Evolutionary conservation across 306 rosid species (phyloP).

Genomic region (Vigna radiata): DNA sequence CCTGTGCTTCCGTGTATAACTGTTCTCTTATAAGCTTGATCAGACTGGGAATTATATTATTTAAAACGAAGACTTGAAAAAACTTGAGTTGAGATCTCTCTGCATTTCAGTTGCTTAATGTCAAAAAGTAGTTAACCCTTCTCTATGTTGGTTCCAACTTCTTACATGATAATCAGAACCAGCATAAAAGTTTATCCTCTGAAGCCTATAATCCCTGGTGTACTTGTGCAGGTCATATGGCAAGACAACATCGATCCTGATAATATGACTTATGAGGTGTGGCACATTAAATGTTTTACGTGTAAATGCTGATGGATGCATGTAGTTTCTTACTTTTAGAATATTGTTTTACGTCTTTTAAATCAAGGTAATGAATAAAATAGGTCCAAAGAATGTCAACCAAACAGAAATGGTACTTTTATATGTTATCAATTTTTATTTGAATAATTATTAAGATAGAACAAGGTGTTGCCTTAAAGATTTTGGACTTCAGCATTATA

Average conservation of each 20-base stretch:
- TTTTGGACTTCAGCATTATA: conserved; percentile 3
- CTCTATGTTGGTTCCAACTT: conserved; percentile 7
- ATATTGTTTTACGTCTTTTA: not conserved
- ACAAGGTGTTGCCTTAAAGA: not conserved
- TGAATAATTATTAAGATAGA: conserved; percentile 8
- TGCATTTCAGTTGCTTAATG: conserved; percentile 26
- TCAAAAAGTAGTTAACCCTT: conserved; percentile 10
- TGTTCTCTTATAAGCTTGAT: not conserved
- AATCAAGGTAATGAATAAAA: not conserved
- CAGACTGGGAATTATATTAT: conserved; percentile 12
- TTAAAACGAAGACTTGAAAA: not conserved
- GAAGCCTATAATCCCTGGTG: conserved; percentile 27
- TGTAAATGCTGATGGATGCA: conserved; percentile 32
- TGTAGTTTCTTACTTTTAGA: conserved; percentile 11
- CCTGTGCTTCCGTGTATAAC: not conserved
- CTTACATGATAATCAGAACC: conserved; percentile 20
- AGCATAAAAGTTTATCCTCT: conserved; percentile 8
- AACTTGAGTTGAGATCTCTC: not conserved
- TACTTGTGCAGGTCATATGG: conserved; percentile 68
- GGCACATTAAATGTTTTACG: conserved; percentile 27
- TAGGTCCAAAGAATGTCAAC: not conserved
- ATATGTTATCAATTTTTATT: conserved; percentile 8
- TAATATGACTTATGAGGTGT: conserved; percentile 93
- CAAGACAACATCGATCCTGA: conserved; percentile 88
- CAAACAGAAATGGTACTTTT: conserved; percentile 1